Evolutionary conservation across 2,329 filamentous ascomycete species (phyloP).

Genomic region (Sporothrix schenckii): DNA sequence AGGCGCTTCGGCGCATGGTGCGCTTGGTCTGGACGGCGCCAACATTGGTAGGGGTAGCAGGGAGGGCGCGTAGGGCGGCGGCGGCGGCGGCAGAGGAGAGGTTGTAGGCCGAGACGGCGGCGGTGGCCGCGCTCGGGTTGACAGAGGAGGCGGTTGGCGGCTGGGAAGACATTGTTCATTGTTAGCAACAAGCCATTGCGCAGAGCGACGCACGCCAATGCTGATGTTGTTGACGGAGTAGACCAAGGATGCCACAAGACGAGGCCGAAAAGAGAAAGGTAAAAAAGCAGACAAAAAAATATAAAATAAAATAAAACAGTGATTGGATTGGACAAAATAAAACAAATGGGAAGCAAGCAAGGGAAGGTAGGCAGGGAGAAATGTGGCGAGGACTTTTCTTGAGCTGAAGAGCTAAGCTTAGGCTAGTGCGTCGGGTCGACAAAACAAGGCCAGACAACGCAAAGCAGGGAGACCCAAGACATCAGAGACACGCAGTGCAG

Average conservation of each 20-base stretch:
- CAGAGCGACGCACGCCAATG: conserved; percentile 8
- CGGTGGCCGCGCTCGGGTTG: conserved; percentile 74
- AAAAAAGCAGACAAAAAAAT: not conserved
- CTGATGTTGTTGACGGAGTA: not conserved
- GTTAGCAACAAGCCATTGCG: conserved; percentile 32
- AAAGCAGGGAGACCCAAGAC: not conserved
- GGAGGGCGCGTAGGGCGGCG: conserved; percentile 76
- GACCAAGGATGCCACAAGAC: conserved; percentile 3
- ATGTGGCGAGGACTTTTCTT: not conserved
- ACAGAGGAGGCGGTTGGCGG: conserved; percentile 65
- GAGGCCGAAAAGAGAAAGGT: not conserved
- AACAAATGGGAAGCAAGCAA: not conserved
- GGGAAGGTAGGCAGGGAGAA: not conserved
- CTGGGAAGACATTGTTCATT: conserved; percentile 47
- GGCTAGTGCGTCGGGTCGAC: not conserved
- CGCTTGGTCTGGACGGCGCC: conserved; percentile 86
- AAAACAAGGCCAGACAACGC: not conserved
- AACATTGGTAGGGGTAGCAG: conserved; percentile 76
- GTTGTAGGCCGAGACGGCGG: conserved; percentile 79
- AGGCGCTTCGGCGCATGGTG: conserved; percentile 71
- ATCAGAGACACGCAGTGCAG: conserved; percentile 2
- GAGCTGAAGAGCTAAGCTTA: not conserved
- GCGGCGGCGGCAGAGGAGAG: conserved; percentile 87
- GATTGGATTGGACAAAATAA: not conserved
- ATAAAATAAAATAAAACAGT: not conserved